A percentile compares a stretch with the other conserved stretches of the same genome.
Conservation (phyloP, 208 protist genomes). For the Trypanosoma cruzi region DNA sequence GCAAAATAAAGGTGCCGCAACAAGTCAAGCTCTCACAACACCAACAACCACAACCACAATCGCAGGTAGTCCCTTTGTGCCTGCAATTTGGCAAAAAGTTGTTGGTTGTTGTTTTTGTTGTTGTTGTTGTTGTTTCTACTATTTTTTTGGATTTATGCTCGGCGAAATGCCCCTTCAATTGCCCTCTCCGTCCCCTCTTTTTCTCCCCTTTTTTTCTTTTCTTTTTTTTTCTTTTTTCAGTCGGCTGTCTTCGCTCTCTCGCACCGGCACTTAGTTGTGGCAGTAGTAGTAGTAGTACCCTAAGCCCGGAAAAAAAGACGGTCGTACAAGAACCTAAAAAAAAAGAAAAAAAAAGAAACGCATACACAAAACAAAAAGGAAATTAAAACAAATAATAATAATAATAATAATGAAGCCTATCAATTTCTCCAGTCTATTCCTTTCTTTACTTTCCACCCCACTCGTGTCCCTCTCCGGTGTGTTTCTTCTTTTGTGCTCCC, state of each 20-base stretch:
- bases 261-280: not conserved
- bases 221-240: not conserved
- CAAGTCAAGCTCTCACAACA: not conserved
- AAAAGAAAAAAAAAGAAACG: not conserved
- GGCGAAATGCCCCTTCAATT: not conserved
- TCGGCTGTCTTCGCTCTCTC: not conserved
- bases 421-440: constrained; percentile 12
- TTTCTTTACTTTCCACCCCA: not conserved
- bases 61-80: not conserved
- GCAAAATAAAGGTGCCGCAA: not conserved
- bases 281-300: constrained; percentile 4
- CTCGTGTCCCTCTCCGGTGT: not conserved
- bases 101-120: too few species aligned
- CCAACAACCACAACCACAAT: not conserved
- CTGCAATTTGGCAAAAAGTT: not conserved
- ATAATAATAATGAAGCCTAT: not conserved
- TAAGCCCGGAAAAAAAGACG: not conserved
- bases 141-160: not conserved
- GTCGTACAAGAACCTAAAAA: not conserved
- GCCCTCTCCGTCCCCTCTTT: not conserved
- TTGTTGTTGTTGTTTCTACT: not conserved
- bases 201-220: too few species aligned
- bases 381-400: too few species aligned
- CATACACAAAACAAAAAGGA: too few species aligned
- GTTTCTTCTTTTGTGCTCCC: too few species aligned